These are phyloP conservation scores for Vanrija sp. DNA, from an alignment of 1,284 basidiomycete species.

Conservation along the genomic window DNA sequence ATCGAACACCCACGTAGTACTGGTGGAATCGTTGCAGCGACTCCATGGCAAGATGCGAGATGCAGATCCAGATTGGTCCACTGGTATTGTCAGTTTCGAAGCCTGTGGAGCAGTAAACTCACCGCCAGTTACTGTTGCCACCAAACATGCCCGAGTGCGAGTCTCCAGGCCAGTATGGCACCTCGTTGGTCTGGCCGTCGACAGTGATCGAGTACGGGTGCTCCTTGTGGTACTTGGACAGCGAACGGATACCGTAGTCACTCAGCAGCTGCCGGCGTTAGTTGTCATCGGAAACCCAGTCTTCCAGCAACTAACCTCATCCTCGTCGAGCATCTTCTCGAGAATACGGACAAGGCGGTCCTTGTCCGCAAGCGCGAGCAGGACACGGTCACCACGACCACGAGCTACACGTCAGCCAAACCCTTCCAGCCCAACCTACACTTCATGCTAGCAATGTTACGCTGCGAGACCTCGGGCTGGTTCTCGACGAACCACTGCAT, in stretches of 20 bases:
- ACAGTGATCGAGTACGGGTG: conserved; percentile 94
- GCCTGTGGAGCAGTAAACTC: no score
- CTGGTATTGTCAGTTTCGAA: no score
- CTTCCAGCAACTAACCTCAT: conserved; percentile 55
- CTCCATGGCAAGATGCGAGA: no score
- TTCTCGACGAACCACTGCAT: conserved; percentile 99
- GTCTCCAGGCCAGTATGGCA: conserved; percentile 97
- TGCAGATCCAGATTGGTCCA: conserved; percentile 66
- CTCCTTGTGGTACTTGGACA: conserved; percentile 85
- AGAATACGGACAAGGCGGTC: conserved; percentile 83
- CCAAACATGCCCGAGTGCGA: conserved; percentile 90
- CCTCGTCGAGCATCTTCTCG: conserved; percentile 94
- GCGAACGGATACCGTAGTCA: conserved; percentile 90
- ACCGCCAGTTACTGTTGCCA: conserved; percentile 90
- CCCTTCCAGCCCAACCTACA: conserved; percentile 46
- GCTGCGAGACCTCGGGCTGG: conserved; percentile 72
- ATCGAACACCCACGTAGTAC: conserved; percentile 61
- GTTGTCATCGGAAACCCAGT: no score
- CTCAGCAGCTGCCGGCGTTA: conserved; percentile 62
- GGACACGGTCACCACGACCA: conserved; percentile 78
- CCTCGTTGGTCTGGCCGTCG: conserved; percentile 83
- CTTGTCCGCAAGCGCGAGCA: conserved; percentile 86
- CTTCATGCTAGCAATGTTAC: conserved; percentile 97
- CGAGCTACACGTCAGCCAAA: conserved; percentile 24
- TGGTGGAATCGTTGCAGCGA: conserved; percentile 90